These are phyloP conservation scores for Venturia oleaginea DNA, from an alignment of 2,329 filamentous ascomycete species.

Conservation along the genomic window DNA sequence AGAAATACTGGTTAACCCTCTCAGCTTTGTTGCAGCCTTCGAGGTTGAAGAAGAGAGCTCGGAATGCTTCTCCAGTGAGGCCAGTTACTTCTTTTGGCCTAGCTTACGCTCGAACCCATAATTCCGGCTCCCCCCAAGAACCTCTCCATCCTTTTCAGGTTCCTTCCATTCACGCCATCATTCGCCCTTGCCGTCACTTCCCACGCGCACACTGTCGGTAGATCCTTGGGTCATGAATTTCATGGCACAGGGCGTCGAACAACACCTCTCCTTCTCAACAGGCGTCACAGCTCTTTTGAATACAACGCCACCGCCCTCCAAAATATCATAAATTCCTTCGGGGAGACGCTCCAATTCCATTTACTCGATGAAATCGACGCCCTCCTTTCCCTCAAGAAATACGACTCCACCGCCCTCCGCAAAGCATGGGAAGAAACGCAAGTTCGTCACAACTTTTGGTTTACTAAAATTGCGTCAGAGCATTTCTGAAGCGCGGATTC, in stretches of 20 bases:
- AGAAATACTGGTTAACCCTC: no score
- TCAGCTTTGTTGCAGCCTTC: neutral
- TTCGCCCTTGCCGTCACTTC: neutral
- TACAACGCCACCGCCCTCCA: slow-evolving; percentile 17
- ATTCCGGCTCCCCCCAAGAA: neutral
- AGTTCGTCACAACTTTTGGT: neutral
- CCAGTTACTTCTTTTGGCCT: neutral
- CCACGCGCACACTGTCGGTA: neutral
- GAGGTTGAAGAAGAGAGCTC: neutral
- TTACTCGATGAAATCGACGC: slow-evolving; percentile 20
- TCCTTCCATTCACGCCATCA: neutral
- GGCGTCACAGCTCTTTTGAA: slow-evolving; percentile 22
- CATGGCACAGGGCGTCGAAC: slow-evolving; percentile 26
- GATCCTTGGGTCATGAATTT: slow-evolving; percentile 14
- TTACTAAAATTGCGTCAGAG: neutral
- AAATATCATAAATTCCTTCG: slow-evolving; percentile 19
- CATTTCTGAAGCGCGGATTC: neutral
- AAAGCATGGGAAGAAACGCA: slow-evolving; percentile 18
- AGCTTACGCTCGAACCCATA: neutral
- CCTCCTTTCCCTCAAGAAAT: slow-evolving; percentile 17
- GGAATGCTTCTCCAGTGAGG: neutral
- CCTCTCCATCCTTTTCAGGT: neutral
- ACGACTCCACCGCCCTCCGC: slow-evolving; percentile 15
- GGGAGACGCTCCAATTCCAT: slow-evolving; percentile 17
- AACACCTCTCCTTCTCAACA: slow-evolving; percentile 24